A percentile compares a stretch with the other conserved stretches of the same genome.
phyloP scores from a whole-genome alignment of 1,284 basidiomycete genomes.

The Boletus mariae region DNA sequence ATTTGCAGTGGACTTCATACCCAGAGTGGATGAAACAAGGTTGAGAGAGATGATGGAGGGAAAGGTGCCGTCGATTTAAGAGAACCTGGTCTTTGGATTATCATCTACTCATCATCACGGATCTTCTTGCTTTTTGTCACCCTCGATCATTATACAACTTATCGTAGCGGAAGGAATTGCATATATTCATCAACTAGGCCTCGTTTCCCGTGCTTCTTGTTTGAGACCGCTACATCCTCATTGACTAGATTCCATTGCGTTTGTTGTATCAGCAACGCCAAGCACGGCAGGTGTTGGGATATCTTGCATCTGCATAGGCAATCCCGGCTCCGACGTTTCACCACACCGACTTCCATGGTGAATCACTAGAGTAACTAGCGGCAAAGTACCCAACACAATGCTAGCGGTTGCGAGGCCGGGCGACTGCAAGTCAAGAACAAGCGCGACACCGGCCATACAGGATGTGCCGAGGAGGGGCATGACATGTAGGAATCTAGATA shows the following conservation, averaged over 20 bases:
- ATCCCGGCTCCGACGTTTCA: neutral
- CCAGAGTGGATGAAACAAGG: slow-evolving; percentile 2
- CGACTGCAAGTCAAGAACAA: slow-evolving; percentile 10
- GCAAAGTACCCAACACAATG: slow-evolving; percentile 5
- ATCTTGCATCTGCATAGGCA: slow-evolving; percentile 1
- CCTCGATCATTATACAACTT: neutral
- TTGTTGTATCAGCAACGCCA: neutral
- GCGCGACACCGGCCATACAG: slow-evolving; percentile 12
- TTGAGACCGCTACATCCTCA: neutral
- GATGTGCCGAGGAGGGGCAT: slow-evolving; percentile 18
- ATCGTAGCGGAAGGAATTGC: neutral
- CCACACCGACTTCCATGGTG: neutral
- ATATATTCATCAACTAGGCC: neutral
- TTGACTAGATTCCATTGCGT: neutral
- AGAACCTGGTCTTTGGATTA: neutral
- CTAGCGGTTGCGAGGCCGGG: slow-evolving; percentile 1
- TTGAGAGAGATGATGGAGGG: slow-evolving; percentile 8
- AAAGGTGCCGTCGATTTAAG: neutral
- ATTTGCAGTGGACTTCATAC: slow-evolving; percentile 8
- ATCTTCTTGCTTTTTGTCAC: neutral
- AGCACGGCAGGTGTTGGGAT: neutral
- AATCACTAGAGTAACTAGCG: slow-evolving; percentile 1
- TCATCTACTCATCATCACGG: neutral
- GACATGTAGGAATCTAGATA: slow-evolving; percentile 16
- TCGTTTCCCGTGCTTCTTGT: neutral